A percentile compares a stretch with the other conserved stretches of the same genome.
These are phyloP conservation scores for Teunomyces cretensis DNA, from an alignment of 805 yeast genomes.

Conservation along the genomic window DNA sequence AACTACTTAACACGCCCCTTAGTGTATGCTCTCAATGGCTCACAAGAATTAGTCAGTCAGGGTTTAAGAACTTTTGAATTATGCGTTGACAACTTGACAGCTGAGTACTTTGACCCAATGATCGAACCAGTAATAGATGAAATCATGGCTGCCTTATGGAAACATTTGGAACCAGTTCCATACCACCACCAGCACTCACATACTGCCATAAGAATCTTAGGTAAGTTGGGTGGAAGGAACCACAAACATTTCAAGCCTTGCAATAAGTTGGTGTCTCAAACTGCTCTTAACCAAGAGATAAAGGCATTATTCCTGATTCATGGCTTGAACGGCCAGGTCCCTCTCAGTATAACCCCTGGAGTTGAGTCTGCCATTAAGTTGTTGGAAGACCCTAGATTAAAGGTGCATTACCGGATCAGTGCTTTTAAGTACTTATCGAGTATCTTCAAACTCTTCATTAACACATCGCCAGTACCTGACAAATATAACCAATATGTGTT, in stretches of 20 bases:
- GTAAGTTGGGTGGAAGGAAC: slow-evolving; percentile 95
- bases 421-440: slow-evolving; percentile 74
- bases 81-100: slow-evolving; percentile 94
- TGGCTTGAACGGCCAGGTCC: slow-evolving; percentile 58
- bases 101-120: slow-evolving; percentile 95
- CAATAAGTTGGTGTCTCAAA: slow-evolving; percentile 55
- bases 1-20: slow-evolving; percentile 87
- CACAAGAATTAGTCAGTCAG: slow-evolving; percentile 89
- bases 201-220: slow-evolving; percentile 87
- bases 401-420: slow-evolving; percentile 67
- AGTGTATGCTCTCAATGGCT: slow-evolving; percentile 85
- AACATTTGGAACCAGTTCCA: slow-evolving; percentile 86
- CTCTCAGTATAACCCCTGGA: slow-evolving; percentile 82
- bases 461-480: slow-evolving; percentile 49
- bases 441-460: slow-evolving; percentile 67
- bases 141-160: slow-evolving; percentile 91
- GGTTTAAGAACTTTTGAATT: slow-evolving; percentile 92
- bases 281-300: slow-evolving; percentile 64
- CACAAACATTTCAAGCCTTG: slow-evolving; percentile 81
- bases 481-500: slow-evolving; percentile 44
- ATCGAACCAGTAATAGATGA: slow-evolving; percentile 95
- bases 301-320: slow-evolving; percentile 68
- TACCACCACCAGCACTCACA: slow-evolving; percentile 94
- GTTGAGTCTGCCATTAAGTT: slow-evolving; percentile 74
- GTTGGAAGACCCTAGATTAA: slow-evolving; percentile 63